phyloP scores from a whole-genome alignment of 2,329 filamentous ascomycete species.

The Fusarium protoensiforme region DNA sequence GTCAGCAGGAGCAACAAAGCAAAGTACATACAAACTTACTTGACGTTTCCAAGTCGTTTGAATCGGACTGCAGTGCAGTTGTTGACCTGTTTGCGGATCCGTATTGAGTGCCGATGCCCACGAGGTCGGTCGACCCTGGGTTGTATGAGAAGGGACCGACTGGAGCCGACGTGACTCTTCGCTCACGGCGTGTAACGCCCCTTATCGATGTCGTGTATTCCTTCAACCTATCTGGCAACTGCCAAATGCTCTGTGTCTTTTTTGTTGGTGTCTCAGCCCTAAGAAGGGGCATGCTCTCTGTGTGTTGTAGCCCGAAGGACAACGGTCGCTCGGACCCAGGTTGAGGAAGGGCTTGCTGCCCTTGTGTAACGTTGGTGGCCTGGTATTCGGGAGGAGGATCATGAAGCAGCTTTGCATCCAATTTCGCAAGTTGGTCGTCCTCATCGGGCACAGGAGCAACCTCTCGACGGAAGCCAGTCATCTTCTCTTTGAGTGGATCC shows the following conservation, averaged over 20 bases:
- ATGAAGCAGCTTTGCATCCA: neutral
- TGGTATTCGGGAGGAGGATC: neutral
- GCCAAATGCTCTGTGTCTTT: neutral
- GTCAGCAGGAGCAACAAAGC: neutral
- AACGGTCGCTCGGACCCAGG: neutral
- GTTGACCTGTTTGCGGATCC: neutral
- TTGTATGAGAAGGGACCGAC: neutral
- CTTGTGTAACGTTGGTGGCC: neutral
- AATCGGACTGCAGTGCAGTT: neutral
- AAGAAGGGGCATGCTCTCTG: neutral
- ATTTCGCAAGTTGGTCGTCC: neutral
- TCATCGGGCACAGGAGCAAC: neutral
- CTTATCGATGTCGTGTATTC: neutral
- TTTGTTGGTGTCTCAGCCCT: neutral
- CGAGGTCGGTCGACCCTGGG: constrained; percentile 1
- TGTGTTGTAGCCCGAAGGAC: neutral
- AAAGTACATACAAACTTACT: neutral
- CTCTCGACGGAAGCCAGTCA: neutral
- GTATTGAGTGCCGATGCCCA: constrained; percentile 22
- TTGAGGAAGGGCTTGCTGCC: neutral
- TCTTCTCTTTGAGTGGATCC: neutral
- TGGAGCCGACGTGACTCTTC: neutral
- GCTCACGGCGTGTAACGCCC: neutral
- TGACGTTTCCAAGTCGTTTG: neutral
- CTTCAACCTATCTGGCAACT: neutral